phyloP scores from a whole-genome alignment of 768 basidiomycete species.

The Rhodosporidiobolus sp. region DNA sequence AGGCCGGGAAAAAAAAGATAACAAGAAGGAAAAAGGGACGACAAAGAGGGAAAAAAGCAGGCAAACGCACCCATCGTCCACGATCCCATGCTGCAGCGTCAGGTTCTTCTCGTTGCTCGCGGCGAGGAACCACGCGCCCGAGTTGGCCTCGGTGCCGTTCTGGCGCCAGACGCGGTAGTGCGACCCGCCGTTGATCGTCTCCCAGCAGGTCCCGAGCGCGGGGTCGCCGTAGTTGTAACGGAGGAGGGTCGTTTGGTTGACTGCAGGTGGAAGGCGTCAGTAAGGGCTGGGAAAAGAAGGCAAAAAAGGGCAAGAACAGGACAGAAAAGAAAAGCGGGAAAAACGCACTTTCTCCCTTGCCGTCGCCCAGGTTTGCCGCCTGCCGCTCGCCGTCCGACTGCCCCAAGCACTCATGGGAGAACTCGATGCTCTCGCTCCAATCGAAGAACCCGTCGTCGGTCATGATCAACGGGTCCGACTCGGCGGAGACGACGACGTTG shows the following conservation, averaged over 20 bases:
- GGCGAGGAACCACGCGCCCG: constrained; percentile 80
- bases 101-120: constrained; percentile 63
- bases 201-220: constrained; percentile 75
- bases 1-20: no score
- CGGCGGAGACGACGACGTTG: constrained; percentile 73
- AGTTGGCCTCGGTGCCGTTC: constrained; percentile 68
- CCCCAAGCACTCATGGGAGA: constrained; percentile 76
- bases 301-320: background rate
- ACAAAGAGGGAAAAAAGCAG: no score
- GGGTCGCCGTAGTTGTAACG: constrained; percentile 80
- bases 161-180: constrained; percentile 86
- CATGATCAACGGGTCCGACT: constrained; percentile 66
- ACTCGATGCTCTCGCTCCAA: constrained; percentile 60
- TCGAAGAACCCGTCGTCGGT: constrained; percentile 53
- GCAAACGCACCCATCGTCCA: constrained; percentile 60
- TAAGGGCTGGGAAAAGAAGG: background rate
- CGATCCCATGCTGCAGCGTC: constrained; percentile 60
- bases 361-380: constrained; percentile 76
- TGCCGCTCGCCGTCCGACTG: constrained; percentile 71
- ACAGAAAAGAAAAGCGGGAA: background rate
- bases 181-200: constrained; percentile 79
- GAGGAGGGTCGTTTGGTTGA: constrained; percentile 77
- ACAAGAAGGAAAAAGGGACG: background rate
- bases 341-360: constrained; percentile 64
- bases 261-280: constrained; percentile 49